Conservation (phyloP, 345 rosid species). For the Excoecaria agallocha region DNA sequence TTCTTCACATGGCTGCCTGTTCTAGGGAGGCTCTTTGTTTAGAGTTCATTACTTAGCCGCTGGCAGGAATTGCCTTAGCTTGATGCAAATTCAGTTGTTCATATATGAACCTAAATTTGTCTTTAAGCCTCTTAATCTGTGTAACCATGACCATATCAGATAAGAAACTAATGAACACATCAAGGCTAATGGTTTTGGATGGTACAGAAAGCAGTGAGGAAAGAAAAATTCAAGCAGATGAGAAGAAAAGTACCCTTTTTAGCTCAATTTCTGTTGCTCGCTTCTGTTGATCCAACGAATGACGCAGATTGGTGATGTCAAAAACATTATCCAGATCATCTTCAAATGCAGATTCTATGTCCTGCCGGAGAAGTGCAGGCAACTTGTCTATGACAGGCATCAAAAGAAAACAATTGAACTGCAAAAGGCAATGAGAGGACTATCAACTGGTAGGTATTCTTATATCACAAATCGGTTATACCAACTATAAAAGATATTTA, state of each 20-base stretch:
- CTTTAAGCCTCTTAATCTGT: conserved; percentile 85
- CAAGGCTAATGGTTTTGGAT: background rate
- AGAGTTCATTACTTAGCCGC: background rate
- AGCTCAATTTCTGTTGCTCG: conserved; percentile 72
- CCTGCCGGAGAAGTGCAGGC: conserved; percentile 84
- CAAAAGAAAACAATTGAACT: conserved; percentile 94
- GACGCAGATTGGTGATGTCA: conserved; percentile 70
- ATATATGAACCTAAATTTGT: conserved; percentile 75
- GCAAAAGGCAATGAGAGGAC: conserved; percentile 24
- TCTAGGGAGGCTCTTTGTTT: background rate
- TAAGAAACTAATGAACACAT: background rate
- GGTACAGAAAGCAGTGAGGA: background rate
- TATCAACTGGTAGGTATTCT: background rate
- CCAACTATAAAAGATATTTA: conserved; percentile 9
- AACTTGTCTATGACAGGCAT: conserved; percentile 96
- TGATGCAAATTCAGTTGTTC: conserved; percentile 56
- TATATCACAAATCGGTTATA: background rate
- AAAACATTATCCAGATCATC: conserved; percentile 81
- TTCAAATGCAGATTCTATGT: conserved; percentile 82
- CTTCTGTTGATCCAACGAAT: conserved; percentile 67
- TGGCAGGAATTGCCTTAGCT: conserved; percentile 14
- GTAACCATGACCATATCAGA: conserved; percentile 18
- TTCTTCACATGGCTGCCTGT: background rate
- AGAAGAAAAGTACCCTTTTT: conserved; percentile 53
- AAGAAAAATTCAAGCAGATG: background rate